Conservation (phyloP, 805 yeast species). For the Candida chauliodis region DNA sequence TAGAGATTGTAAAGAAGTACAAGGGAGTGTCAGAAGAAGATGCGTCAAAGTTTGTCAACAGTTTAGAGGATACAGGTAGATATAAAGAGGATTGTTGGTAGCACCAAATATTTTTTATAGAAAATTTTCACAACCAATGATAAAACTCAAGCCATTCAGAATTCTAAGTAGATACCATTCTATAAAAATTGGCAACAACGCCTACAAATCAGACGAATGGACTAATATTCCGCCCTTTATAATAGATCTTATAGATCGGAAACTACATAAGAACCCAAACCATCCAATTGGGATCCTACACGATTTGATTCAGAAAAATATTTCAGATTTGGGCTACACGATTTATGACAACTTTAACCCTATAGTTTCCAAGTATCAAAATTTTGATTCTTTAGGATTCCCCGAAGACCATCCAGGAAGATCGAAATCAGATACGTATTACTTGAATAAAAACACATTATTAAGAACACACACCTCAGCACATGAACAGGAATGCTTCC, state of each 20-base stretch:
- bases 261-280: conserved; percentile 65
- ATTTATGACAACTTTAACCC: conserved; percentile 80
- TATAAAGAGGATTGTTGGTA: conserved; percentile 92
- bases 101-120: conserved; percentile 1
- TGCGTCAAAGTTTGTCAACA: conserved; percentile 49
- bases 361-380: conserved; percentile 74
- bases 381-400: conserved; percentile 90
- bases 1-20: conserved; percentile 52
- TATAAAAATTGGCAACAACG: conserved; percentile 32
- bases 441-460: conserved; percentile 67
- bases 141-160: conserved; percentile 2
- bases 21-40: conserved; percentile 38
- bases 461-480: conserved; percentile 96
- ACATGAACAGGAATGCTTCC: conserved; percentile 86
- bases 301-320: conserved; percentile 64
- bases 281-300: conserved; percentile 92
- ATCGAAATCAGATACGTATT: conserved; percentile 88
- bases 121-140: conserved; percentile 5
- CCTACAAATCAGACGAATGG: conserved; percentile 66
- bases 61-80: conserved; percentile 60
- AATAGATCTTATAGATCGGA: conserved; percentile 61
- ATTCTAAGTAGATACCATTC: conserved; percentile 2
- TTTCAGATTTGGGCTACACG: conserved; percentile 66
- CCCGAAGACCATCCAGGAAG: conserved; percentile 93
- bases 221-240: conserved; percentile 84